Base-by-base conservation (phyloP, 2,329 filamentous ascomycete genomes). In the Cordyceps cicadae region DNA sequence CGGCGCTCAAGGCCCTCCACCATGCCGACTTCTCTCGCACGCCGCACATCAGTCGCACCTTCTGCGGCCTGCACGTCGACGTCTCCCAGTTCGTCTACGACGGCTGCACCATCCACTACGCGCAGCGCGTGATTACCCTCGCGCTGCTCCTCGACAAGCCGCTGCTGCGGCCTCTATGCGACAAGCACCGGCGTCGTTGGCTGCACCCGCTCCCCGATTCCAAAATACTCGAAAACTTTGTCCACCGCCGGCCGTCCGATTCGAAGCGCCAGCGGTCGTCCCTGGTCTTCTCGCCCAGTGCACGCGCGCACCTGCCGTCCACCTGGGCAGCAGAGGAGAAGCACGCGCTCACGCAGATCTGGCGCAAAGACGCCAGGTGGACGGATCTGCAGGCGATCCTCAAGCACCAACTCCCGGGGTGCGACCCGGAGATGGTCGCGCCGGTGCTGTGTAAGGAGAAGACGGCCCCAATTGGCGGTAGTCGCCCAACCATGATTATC, bases 91-190 rank as follows among this genome's bases (percentile, higher is more conserved):
- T 43, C 1, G 3, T 9, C 3, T 5, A 37, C 15, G 29, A n/a
- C 7, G 62, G 58, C 7, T 21, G 62, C 21, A 63, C 85, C 12
- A 75, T 92, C 32, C 87, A 87, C 26, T 92, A 92, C 69, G 84
- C 92, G 67, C 95, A 96, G 73, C 79, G 96, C 29, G 72, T 90
- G 45, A 83, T 92, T 63, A 94, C 91, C 0, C 75, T 95, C 21
- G 81, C 92, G 71, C 53, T 62, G 9, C 12, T 65, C 15, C 39
- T 66, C 14, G 65, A 66, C 21, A 39, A 59, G n/a, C 39, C 39
- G 3, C 51, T 66, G 0, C 63, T 66, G 34, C 63, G 61, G 54
- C 62, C 60, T 12, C 46, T 62, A 19, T 62, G 60, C 54, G 17
- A 14, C 32, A 53, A 53, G 5, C 5, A 11, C 21, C 63, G 64